Conservation (phyloP, 208 protist species). For the Leishmania gerbilli region DNA sequence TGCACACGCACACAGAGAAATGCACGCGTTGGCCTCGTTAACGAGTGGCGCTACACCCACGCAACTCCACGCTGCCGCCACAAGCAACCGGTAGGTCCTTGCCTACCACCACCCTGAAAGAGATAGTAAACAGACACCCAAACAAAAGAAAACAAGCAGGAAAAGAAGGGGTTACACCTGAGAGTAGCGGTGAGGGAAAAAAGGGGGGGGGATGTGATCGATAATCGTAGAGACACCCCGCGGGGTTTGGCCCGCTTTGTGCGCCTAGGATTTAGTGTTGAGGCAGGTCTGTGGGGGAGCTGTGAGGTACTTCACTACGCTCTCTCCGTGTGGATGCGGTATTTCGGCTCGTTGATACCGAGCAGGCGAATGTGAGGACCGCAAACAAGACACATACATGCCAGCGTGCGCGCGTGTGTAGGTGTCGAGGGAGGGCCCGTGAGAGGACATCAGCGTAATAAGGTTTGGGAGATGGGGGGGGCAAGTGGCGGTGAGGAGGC, state of each 20-base stretch:
- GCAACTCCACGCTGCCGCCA: background rate
- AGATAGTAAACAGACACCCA: slow-evolving; percentile 6
- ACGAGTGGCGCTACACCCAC: background rate
- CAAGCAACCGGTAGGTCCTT: background rate
- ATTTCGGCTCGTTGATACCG: background rate
- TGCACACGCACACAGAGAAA: background rate
- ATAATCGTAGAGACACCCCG: background rate
- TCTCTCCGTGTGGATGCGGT: background rate
- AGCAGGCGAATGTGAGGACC: background rate
- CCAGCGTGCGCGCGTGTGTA: background rate
- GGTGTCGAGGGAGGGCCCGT: background rate
- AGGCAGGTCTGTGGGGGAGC: background rate
- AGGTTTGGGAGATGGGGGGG: background rate
- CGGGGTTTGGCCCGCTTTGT: background rate
- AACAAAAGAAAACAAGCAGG: slow-evolving; percentile 9
- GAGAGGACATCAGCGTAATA: slow-evolving; percentile 1
- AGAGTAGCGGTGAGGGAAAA: background rate
- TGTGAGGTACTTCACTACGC: background rate
- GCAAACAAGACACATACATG: background rate
- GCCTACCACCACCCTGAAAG: background rate
- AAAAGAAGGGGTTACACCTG: background rate
- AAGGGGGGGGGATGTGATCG: background rate
- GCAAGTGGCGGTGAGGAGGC: background rate
- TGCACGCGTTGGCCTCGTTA: background rate
- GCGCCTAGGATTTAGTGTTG: background rate